Evolutionary conservation across 2,329 filamentous ascomycete species (phyloP), one percentile per base, ranked within the genome.

Genomic region (Exophiala viscosa): DNA sequence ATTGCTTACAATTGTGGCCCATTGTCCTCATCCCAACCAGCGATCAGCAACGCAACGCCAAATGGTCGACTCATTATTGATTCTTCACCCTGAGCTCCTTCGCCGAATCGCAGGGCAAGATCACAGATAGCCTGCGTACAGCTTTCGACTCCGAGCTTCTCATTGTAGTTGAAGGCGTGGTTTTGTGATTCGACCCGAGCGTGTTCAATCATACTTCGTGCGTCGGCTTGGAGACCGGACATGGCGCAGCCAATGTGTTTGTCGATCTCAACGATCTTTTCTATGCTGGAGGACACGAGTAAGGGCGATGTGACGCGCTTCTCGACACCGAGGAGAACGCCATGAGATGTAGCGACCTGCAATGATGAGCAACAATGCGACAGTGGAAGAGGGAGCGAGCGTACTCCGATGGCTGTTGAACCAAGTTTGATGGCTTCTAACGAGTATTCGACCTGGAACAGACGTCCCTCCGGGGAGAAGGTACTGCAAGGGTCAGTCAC

Each of bases 401-500:
- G 56, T 79, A 85, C 91, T 66, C 93, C 93, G 76, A 99, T 99
- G 69, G 93, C 93, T 64, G 93, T 99, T 67, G 89, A 95, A 64
- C 93, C 93, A 64, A 97, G 88, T 81, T 99, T 99, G 84, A 99
- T 99, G 75, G 93, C 93, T 80, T 99, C 93, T 73, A 99, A 87
- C 55, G 93, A 97, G 84, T 99, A 99, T 87, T 99, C 93, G 79
- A 99, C 93, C 80, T 99, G 93, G 83, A 99, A 99, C 73, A 99
- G 88, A 76, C 93, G 93, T 69, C 93, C 93, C 83, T 99, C 93
- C 57, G 93, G 93, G 66, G 93, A 99, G 84, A 99, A 99, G 82
- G 93, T 99, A 83, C 88, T 95, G 70, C 53, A 14, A 48, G 44
- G 11, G 45, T 60, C 55, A 52, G 51, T 58, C 48, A 65, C 69